Conservation (phyloP, 2,329 filamentous ascomycete species). For the Hymenoscyphus repandus region DNA sequence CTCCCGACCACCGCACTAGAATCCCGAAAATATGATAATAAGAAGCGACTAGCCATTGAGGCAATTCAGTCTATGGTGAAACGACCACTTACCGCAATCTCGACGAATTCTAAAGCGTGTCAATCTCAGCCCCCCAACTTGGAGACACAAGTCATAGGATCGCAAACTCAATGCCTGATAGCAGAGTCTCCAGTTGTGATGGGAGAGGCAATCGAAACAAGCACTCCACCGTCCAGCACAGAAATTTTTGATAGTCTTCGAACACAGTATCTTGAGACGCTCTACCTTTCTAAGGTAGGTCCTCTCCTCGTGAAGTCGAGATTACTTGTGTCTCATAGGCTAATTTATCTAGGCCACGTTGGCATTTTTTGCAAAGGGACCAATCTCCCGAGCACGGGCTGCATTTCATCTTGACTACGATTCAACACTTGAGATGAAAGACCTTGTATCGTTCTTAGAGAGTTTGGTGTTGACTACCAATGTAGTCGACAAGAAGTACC, state of each 20-base stretch:
- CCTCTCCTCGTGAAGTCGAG: not conserved
- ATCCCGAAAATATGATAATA: slow-evolving; percentile 36
- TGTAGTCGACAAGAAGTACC: slow-evolving; percentile 74
- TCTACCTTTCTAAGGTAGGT: slow-evolving; percentile 59
- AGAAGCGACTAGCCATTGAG: slow-evolving; percentile 55
- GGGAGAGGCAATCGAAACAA: slow-evolving; percentile 8
- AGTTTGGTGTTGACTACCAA: slow-evolving; percentile 60
- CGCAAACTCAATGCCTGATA: not conserved
- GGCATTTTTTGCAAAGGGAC: slow-evolving; percentile 80
- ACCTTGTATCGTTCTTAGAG: slow-evolving; percentile 65
- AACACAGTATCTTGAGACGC: slow-evolving; percentile 51
- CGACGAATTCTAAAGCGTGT: slow-evolving; percentile 14
- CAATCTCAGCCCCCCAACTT: not conserved
- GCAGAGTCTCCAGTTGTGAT: not conserved
- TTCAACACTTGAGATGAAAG: slow-evolving; percentile 52
- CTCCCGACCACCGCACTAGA: slow-evolving; percentile 14
- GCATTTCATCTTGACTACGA: slow-evolving; percentile 62
- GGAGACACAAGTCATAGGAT: slow-evolving; percentile 6
- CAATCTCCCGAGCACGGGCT: slow-evolving; percentile 68
- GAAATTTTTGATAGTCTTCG: slow-evolving; percentile 54
- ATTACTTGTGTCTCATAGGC: slow-evolving; percentile 26
- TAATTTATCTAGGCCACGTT: slow-evolving; percentile 58
- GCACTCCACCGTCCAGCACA: slow-evolving; percentile 35
- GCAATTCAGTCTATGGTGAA: slow-evolving; percentile 57
- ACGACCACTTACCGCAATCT: slow-evolving; percentile 31